Base-by-base conservation (phyloP, 768 basidiomycete genomes). In the Termitomyces sp. region DNA sequence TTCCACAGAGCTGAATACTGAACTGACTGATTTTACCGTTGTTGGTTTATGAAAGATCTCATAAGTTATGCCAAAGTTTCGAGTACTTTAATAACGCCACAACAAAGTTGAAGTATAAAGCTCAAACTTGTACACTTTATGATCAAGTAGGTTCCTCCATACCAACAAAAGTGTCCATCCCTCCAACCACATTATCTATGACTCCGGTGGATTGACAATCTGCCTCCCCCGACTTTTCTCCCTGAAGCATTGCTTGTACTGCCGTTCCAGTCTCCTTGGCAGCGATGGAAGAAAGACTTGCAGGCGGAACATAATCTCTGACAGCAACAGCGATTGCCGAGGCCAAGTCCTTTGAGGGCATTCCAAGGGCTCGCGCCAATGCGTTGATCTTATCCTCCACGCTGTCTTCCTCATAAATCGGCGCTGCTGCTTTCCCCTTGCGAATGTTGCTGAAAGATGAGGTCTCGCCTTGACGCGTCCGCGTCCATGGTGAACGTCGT, bases 251-350 rank as follows among this genome's bases (percentile, higher is more conserved):
- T 8, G 74, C 69, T 13, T 74, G 73, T 18, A 81, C 78, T 3
- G 75, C 77, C 5, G 70, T 63, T 0, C 78, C 78, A 0, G 81
- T 81, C 66, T 81, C 79, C 52, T 73, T 72, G 33, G 76, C 77
- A 1, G 79, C 78, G 5, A 87, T 70, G 1, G 82, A 84, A 9
- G 83, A 80, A 53, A 88, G 67, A 39, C 81, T 85, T 7, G 82
- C 84, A 11, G 81, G 80, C 1, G 87, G 85, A 11, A 88, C 80
- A 60, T 84, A 70, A 33, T 83, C 75, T 61, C 78, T 76, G 33
- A 87, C 82, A 0, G 82, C 85, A 50, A 73, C 76, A 0, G 84
- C 85, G 50, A 90, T 83, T 0, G 87, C 89, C 18, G 74, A 76
- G 2, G 88, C 87, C 1, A 91, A 72, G 39, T 87, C 83, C 42